Evolutionary conservation across 192 early-diverging fungal species (phyloP).

Genomic region (Coemansia sp.): DNA sequence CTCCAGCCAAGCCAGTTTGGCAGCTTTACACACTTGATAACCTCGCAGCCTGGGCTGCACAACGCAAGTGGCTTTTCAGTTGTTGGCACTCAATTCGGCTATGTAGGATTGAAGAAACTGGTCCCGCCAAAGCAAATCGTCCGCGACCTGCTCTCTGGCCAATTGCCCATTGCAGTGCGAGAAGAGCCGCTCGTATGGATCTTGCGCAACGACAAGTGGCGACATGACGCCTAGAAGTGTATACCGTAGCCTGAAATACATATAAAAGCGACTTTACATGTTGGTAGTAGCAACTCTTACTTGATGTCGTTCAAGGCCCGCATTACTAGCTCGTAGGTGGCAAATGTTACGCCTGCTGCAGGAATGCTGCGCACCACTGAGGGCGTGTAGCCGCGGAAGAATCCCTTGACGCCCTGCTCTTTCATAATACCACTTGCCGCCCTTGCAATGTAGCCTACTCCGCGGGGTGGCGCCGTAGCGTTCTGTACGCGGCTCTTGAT

Average conservation of each 20-base stretch:
- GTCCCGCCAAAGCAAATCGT: not conserved
- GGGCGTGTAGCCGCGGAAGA: slow-evolving; percentile 71
- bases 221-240: not conserved
- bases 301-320: slow-evolving; percentile 15
- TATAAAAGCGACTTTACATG: too few species aligned
- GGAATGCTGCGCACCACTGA: slow-evolving; percentile 63
- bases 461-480: slow-evolving; percentile 61
- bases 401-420: slow-evolving; percentile 62
- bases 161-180: slow-evolving; percentile 3
- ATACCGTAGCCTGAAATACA: not conserved
- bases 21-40: slow-evolving; percentile 37
- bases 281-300: not conserved
- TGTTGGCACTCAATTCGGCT: slow-evolving; percentile 22
- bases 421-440: slow-evolving; percentile 59
- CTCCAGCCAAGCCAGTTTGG: slow-evolving; percentile 27
- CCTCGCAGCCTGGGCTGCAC: slow-evolving; percentile 27
- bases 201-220: slow-evolving; percentile 10
- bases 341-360: slow-evolving; percentile 80
- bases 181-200: slow-evolving; percentile 17
- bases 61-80: slow-evolving; percentile 13
- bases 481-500: slow-evolving; percentile 82
- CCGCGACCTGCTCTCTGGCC: not conserved
- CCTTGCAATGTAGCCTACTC: slow-evolving; percentile 61
- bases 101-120: slow-evolving; percentile 9
- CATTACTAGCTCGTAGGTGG: slow-evolving; percentile 68